Evolutionary conservation across 2,329 filamentous ascomycete species (phyloP).

Genomic region (Fusarium buxicola): DNA sequence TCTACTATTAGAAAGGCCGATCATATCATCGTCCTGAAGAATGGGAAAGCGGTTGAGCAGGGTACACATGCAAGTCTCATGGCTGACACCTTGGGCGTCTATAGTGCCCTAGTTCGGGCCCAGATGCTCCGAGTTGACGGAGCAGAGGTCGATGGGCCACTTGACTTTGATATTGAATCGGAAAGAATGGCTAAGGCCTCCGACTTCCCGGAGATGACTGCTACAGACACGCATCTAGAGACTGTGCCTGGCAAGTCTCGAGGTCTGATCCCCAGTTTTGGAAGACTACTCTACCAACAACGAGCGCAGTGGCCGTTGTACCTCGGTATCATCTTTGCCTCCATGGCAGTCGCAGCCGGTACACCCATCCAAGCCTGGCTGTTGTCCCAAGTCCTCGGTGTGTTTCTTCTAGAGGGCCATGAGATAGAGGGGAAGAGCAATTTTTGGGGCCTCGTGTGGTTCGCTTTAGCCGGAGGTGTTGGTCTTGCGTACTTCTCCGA

Average conservation of each 20-base stretch:
- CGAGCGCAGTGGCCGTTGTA: constrained; percentile 42
- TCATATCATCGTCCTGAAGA: constrained; percentile 72
- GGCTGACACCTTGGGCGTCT: constrained; percentile 53
- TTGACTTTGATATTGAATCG: constrained; percentile 2
- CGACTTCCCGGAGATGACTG: not conserved
- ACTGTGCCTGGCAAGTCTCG: not conserved
- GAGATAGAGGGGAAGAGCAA: constrained; percentile 45
- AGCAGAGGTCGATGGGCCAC: not conserved
- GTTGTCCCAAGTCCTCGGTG: constrained; percentile 43
- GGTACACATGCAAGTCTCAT: constrained; percentile 71
- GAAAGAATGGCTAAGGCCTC: not conserved
- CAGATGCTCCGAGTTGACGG: constrained; percentile 29
- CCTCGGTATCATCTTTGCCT: constrained; percentile 40
- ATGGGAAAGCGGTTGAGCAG: constrained; percentile 69
- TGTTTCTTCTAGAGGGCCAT: constrained; percentile 40
- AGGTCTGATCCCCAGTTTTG: constrained; percentile 23
- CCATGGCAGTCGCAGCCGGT: constrained; percentile 43
- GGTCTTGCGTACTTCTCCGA: constrained; percentile 45
- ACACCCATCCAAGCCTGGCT: constrained; percentile 49
- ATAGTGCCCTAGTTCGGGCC: constrained; percentile 41
- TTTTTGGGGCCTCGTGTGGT: constrained; percentile 50
- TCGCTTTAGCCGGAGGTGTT: constrained; percentile 46
- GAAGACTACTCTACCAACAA: constrained; percentile 37
- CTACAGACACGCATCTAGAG: not conserved
- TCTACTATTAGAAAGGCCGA: constrained; percentile 72